A percentile compares a stretch with the other conserved stretches of the same genome.
Conservation (phyloP, 2,329 filamentous ascomycete species). For the Coleophoma cylindrospora region DNA sequence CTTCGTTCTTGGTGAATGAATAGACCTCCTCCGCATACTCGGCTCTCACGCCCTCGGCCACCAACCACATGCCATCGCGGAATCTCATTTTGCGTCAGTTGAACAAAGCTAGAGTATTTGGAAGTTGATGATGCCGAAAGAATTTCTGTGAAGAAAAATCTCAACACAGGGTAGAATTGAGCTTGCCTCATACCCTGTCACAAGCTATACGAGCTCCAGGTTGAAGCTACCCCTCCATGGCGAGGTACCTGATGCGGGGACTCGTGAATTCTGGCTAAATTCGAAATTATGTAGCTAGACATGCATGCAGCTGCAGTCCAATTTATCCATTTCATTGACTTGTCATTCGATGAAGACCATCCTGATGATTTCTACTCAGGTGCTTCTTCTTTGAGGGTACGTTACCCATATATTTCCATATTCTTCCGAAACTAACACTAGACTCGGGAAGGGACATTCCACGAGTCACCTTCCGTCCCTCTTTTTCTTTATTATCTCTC, state of each 20-base stretch:
- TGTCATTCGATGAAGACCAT: no score
- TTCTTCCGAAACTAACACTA: no score
- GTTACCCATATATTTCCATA: no score
- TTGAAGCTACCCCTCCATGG: neutral
- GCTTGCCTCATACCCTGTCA: no score
- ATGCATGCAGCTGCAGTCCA: neutral
- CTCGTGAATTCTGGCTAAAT: neutral
- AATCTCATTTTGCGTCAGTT: constrained; percentile 44
- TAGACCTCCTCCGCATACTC: constrained; percentile 65
- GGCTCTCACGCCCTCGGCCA: constrained; percentile 52
- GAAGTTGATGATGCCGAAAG: neutral
- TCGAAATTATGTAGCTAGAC: neutral
- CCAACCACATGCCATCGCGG: constrained; percentile 64
- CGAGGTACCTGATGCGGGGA: neutral
- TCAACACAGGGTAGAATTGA: no score
- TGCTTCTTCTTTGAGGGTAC: no score
- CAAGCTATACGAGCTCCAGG: neutral
- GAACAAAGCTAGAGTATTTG: neutral
- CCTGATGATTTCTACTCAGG: no score
- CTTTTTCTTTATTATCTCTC: no score
- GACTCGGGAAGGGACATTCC: neutral
- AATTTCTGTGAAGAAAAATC: no score
- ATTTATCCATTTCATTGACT: neutral
- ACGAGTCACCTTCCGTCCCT: neutral
- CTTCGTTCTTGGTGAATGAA: constrained; percentile 36